Percentiles rank a stretch among this genome's conserved stretches.
Evolutionary conservation across 768 basidiomycete species (phyloP).

Genomic region (Trametes sanguinea): DNA sequence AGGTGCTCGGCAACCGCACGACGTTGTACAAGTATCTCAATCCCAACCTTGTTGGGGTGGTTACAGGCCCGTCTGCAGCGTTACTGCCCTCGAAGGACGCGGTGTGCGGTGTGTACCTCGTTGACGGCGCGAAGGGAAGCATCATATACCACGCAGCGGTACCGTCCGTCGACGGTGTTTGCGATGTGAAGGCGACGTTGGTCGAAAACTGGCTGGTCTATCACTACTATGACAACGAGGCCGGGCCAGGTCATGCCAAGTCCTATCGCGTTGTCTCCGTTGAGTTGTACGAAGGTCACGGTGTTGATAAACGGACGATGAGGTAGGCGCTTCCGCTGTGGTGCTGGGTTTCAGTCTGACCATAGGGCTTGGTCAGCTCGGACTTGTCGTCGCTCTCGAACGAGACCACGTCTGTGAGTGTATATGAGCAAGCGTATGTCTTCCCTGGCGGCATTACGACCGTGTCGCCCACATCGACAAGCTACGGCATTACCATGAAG

Average conservation of each 20-base stretch:
- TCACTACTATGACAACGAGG: slow-evolving; percentile 72
- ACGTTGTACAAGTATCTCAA: slow-evolving; percentile 96
- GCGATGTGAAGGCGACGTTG: slow-evolving; percentile 69
- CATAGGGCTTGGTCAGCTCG: slow-evolving; percentile 39
- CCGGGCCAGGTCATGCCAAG: slow-evolving; percentile 51
- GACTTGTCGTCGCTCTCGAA: slow-evolving; percentile 58
- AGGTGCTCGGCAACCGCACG: slow-evolving; percentile 82
- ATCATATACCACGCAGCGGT: slow-evolving; percentile 68
- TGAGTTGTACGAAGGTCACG: slow-evolving; percentile 83
- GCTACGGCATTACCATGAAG: slow-evolving; percentile 84
- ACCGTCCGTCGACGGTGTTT: slow-evolving; percentile 45
- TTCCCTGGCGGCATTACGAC: slow-evolving; percentile 70
- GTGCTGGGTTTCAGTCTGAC: background rate
- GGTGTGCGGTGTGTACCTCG: slow-evolving; percentile 66
- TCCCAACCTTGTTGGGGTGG: slow-evolving; percentile 68
- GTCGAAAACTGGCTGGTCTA: slow-evolving; percentile 95
- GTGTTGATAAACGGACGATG: slow-evolving; percentile 64
- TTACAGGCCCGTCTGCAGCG: slow-evolving; percentile 47
- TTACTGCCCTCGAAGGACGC: slow-evolving; percentile 23
- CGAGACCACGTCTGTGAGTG: slow-evolving; percentile 53
- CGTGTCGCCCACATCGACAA: slow-evolving; percentile 76
- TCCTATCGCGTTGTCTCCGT: slow-evolving; percentile 77
- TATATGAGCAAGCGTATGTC: slow-evolving; percentile 69
- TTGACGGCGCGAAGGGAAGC: slow-evolving; percentile 81
- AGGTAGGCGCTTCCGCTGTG: slow-evolving; percentile 51